Base-by-base conservation (phyloP, 768 basidiomycete species). In the Butyriboletus loyo region DNA sequence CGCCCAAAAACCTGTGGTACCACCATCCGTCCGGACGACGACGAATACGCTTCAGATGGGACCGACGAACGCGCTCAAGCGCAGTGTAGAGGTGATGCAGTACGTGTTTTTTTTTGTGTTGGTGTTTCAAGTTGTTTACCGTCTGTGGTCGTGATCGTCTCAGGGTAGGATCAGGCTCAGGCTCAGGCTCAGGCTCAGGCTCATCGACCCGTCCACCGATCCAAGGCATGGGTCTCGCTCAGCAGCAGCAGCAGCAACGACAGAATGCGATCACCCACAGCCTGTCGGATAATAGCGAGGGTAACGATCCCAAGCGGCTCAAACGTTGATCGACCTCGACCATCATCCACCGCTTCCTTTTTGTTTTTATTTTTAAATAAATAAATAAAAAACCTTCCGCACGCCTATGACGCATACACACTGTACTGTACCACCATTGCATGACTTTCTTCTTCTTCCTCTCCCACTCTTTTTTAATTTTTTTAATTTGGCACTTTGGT, bases 221-320 rank as follows among this genome's bases (percentile, higher is more conserved):
- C 37, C 67, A 71, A 63, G 61, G 71, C 39, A 75, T 76, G 72
- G 79, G 77, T 14, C 64, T 77, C 21, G 63, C 62, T 37, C 66
- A 75, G 45, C 69, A 71, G 28, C 70, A 72, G 30, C 67, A 66
- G 2, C 56, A 61, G 44, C 59, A 66, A 2, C 56, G 60, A 43
- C 59, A 55, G 24, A 49, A 52, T 36, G 19, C 50, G 10, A 24
- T 28, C 36, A 32, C 22, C 36, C 52, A 58, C 54, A 53, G 65
- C 55, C 44, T 66, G 60, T 50, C 66, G 15, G 76, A 79, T 14
- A 19, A 48, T 17, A 25, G 13, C 13, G 60, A 58, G 15, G 44
- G 49, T 10, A 50, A 40, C 17, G 62, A 60, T 30, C 36, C 73
- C 39, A 84, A 84, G 64, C 71, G 81, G 38, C 21, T 73, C 43